These are phyloP conservation scores for Leccinum truebloodii DNA, from an alignment of 768 basidiomycete genomes.

Conservation along the genomic window DNA sequence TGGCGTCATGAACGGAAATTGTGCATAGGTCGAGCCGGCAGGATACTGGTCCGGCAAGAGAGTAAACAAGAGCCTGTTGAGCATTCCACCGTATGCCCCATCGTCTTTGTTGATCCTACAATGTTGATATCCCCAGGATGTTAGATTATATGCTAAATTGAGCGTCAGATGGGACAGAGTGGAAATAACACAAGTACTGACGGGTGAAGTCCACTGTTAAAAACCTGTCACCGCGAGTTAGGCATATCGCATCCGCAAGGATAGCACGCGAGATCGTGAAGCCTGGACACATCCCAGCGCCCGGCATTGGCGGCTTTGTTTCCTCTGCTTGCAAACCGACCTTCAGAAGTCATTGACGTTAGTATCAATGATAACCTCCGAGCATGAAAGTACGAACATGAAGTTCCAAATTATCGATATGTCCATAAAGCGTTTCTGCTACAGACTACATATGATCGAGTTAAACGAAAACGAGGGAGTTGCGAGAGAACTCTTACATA, in stretches of 20 bases:
- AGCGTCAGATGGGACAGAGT: slow-evolving; percentile 6
- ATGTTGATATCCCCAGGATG: slow-evolving; percentile 78
- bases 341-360: slow-evolving; percentile 29
- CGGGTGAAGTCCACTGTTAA: slow-evolving; percentile 77
- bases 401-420: slow-evolving; percentile 80
- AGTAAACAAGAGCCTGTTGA: slow-evolving; percentile 71
- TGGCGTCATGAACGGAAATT: slow-evolving; percentile 82
- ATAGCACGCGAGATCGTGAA: slow-evolving; percentile 85
- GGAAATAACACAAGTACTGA: slow-evolving; percentile 35
- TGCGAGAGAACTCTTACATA: slow-evolving; percentile 38
- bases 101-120: slow-evolving; percentile 62
- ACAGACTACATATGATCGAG: slow-evolving; percentile 42
- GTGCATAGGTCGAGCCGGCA: slow-evolving; percentile 63
- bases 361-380: no score
- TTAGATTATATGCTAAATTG: slow-evolving; percentile 65
- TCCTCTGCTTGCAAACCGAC: slow-evolving; percentile 75
- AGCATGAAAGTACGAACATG: slow-evolving; percentile 45
- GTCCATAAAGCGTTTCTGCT: slow-evolving; percentile 64
- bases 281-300: slow-evolving; percentile 78
- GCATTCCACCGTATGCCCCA: slow-evolving; percentile 74
- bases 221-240: slow-evolving; percentile 80
- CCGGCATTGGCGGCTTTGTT: slow-evolving; percentile 59
- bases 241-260: slow-evolving; percentile 71
- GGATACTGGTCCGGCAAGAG: slow-evolving; percentile 74
- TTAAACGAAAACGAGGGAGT: neutral